Evolutionary conservation across 2,329 filamentous ascomycete genomes (phyloP).

Genomic region (Lanzia echinophila): DNA sequence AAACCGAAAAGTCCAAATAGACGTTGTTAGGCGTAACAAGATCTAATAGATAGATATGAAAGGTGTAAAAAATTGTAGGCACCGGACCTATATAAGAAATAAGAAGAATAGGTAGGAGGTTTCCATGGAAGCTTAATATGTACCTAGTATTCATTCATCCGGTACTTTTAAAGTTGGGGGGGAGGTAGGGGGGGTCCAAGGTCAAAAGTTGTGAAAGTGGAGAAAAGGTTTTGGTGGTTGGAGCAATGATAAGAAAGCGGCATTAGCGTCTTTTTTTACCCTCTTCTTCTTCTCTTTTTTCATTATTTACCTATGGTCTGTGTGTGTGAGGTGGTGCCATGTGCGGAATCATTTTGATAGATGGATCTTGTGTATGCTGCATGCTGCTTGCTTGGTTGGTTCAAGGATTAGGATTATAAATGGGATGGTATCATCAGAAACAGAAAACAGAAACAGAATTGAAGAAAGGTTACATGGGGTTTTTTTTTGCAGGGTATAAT

Average conservation of each 20-base stretch:
- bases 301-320: not conserved
- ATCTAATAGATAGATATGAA: not conserved
- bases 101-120: not conserved
- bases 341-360: slow-evolving; percentile 9
- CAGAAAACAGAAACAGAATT: slow-evolving; percentile 1
- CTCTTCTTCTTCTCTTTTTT: not conserved
- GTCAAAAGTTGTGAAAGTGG: not conserved
- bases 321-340: no score
- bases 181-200: not conserved
- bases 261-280: slow-evolving; percentile 4
- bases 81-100: slow-evolving; percentile 9
- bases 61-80: not conserved
- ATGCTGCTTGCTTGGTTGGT: no score
- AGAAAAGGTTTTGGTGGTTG: not conserved
- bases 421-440: slow-evolving; percentile 9
- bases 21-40: slow-evolving; percentile 4
- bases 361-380: not conserved
- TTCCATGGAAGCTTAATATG: not conserved
- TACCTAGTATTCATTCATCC: not conserved
- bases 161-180: not conserved
- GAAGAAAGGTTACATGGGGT: not conserved
- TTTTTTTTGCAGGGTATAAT: slow-evolving; percentile 5
- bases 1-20: slow-evolving; percentile 2
- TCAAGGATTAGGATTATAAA: not conserved
- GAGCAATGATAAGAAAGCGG: slow-evolving; percentile 1